Percentiles rank a stretch among this genome's conserved stretches.
phyloP scores from a whole-genome alignment of 495 filamentous ascomycete genomes.

The Podospora appendiculata region DNA sequence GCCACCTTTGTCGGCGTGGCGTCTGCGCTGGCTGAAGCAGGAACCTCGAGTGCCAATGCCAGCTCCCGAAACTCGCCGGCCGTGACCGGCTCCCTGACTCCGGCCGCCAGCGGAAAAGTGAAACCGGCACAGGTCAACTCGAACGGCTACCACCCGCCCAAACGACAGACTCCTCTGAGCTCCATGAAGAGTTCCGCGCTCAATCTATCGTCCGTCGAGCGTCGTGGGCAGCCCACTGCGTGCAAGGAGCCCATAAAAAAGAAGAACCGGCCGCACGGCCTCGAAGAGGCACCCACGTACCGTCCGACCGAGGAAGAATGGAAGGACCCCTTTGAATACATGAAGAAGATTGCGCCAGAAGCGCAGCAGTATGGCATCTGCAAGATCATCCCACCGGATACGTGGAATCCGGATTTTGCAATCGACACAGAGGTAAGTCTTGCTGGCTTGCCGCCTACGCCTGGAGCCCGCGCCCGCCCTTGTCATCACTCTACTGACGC shows the following conservation, averaged over 20 bases:
- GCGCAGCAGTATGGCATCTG: conserved; percentile 81
- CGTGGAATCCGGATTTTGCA: conserved; percentile 90
- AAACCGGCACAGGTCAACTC: conserved; percentile 37
- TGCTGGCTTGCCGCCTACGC: not conserved
- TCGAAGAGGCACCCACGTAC: conserved; percentile 89
- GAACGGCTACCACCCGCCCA: conserved; percentile 46
- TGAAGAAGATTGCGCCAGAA: conserved; percentile 79
- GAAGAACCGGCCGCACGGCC: conserved; percentile 66
- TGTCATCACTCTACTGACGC: not conserved
- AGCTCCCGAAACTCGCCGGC: conserved; percentile 43
- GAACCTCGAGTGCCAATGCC: conserved; percentile 26
- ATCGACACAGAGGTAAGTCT: conserved; percentile 88
- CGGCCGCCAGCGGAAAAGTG: conserved; percentile 30
- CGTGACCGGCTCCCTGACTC: conserved; percentile 21
- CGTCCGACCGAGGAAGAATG: conserved; percentile 89
- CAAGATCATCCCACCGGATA: conserved; percentile 89
- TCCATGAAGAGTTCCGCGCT: conserved; percentile 52
- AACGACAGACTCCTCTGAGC: conserved; percentile 41
- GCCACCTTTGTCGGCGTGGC: conserved; percentile 27
- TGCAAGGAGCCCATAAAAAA: conserved; percentile 68
- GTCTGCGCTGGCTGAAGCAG: conserved; percentile 24
- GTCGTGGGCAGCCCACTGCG: conserved; percentile 69
- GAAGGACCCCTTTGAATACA: conserved; percentile 86
- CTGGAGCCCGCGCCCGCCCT: not conserved
- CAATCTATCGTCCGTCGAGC: conserved; percentile 85